phyloP scores from a whole-genome alignment of 2,329 filamentous ascomycete species.

The Exophiala phaeomuriformis region DNA sequence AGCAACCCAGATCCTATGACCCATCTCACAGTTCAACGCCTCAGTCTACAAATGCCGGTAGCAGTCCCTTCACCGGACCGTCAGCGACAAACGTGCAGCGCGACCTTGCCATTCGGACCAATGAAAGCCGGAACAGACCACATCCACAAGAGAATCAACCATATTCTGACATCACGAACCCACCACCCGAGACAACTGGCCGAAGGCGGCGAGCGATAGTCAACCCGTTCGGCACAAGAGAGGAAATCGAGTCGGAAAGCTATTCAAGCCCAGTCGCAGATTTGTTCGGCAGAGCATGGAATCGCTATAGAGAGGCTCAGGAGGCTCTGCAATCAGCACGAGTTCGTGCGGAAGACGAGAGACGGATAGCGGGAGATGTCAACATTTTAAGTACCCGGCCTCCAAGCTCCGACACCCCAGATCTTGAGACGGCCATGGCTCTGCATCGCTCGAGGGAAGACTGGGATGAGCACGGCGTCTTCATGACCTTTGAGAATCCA shows the following conservation, averaged over 20 bases:
- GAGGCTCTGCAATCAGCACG: slow-evolving; percentile 2
- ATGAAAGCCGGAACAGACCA: too few relatives aligned
- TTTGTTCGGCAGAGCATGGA: slow-evolving; percentile 25
- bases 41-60: not conserved
- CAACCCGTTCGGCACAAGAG: slow-evolving; percentile 25
- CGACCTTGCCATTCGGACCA: too few relatives aligned
- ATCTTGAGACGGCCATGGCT: not conserved
- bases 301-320: slow-evolving; percentile 23
- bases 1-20: not conserved
- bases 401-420: not conserved
- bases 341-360: not conserved
- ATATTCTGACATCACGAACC: not conserved
- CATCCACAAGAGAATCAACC: not conserved
- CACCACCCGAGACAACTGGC: not conserved
- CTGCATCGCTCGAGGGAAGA: not conserved
- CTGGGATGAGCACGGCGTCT: not conserved
- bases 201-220: slow-evolving; percentile 1
- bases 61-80: not conserved
- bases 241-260: slow-evolving; percentile 24
- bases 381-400: slow-evolving; percentile 3
- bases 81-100: not conserved
- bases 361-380: not conserved
- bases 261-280: slow-evolving; percentile 24
- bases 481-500: not conserved
- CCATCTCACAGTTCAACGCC: not conserved